A percentile compares a stretch with the other conserved stretches of the same genome.
These are phyloP conservation scores for Penicillium italicum DNA, from an alignment of 2,329 filamentous ascomycete genomes.

Conservation along the genomic window DNA sequence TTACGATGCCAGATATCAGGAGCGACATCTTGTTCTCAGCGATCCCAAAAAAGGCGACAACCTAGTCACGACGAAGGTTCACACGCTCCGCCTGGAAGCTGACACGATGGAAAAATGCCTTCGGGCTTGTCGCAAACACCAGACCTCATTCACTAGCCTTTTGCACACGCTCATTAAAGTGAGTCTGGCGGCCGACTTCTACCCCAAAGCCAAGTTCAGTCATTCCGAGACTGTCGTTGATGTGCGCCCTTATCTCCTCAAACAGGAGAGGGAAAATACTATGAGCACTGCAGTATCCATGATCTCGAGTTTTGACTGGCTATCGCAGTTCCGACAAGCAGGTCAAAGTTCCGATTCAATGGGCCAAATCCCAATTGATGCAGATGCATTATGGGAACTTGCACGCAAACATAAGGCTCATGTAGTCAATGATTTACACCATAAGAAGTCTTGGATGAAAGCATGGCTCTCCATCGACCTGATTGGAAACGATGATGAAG, in stretches of 20 bases:
- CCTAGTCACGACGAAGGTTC: neutral
- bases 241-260: neutral
- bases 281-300: neutral
- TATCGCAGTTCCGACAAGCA: neutral
- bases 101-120: neutral
- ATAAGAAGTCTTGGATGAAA: neutral
- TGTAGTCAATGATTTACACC: neutral
- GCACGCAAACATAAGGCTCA: neutral
- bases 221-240: neutral
- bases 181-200: neutral
- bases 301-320: neutral
- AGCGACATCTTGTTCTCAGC: neutral
- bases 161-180: slow-evolving; percentile 6
- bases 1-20: neutral
- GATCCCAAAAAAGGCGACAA: neutral
- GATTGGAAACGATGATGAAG: slow-evolving; percentile 2
- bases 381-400: neutral
- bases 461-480: neutral
- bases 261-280: neutral
- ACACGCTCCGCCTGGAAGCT: neutral
- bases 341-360: neutral
- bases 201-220: slow-evolving; percentile 2
- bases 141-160: slow-evolving; percentile 6
- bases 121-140: slow-evolving; percentile 1
- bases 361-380: neutral